These are phyloP conservation scores for Aspergillus calidoustus DNA, from an alignment of 2,329 filamentous ascomycete species.

Conservation along the genomic window DNA sequence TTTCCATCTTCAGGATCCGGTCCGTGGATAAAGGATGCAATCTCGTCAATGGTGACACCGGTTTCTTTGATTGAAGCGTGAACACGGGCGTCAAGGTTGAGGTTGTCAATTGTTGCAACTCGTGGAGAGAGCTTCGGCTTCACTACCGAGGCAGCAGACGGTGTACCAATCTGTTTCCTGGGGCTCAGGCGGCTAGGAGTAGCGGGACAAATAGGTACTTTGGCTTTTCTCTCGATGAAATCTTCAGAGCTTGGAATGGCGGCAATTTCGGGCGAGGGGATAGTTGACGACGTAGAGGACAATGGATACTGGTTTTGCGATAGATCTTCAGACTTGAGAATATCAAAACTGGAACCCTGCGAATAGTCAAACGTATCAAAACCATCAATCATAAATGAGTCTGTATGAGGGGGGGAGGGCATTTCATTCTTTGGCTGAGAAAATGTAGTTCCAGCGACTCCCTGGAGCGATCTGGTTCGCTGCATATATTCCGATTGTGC, in stretches of 20 bases:
- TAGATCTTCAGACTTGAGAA: slow-evolving; percentile 29
- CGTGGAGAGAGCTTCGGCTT: slow-evolving; percentile 47
- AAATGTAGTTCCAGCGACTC: slow-evolving; percentile 43
- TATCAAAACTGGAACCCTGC: slow-evolving; percentile 42
- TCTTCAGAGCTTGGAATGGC: slow-evolving; percentile 42
- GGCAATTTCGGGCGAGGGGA: slow-evolving; percentile 59
- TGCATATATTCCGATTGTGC: slow-evolving; percentile 48
- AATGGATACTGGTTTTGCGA: slow-evolving; percentile 48
- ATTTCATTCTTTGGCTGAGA: slow-evolving; percentile 49
- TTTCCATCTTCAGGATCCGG: slow-evolving; percentile 75
- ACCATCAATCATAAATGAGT: slow-evolving; percentile 50
- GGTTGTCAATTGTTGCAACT: slow-evolving; percentile 52
- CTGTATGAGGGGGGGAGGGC: slow-evolving; percentile 62
- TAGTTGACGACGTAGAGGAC: slow-evolving; percentile 53
- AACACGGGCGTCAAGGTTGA: slow-evolving; percentile 58
- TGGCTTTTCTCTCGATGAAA: slow-evolving; percentile 30
- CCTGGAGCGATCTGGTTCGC: slow-evolving; percentile 51
- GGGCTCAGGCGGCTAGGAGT: slow-evolving; percentile 30
- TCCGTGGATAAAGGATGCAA: slow-evolving; percentile 73
- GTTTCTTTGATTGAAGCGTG: slow-evolving; percentile 73
- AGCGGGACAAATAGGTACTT: slow-evolving; percentile 36
- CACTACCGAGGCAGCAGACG: slow-evolving; percentile 29
- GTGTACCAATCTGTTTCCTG: slow-evolving; percentile 24
- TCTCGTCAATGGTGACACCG: slow-evolving; percentile 85
- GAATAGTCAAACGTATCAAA: slow-evolving; percentile 61